Evolutionary conservation across 495 filamentous ascomycete genomes (phyloP).

Genomic region (Pyronema omphalodes): DNA sequence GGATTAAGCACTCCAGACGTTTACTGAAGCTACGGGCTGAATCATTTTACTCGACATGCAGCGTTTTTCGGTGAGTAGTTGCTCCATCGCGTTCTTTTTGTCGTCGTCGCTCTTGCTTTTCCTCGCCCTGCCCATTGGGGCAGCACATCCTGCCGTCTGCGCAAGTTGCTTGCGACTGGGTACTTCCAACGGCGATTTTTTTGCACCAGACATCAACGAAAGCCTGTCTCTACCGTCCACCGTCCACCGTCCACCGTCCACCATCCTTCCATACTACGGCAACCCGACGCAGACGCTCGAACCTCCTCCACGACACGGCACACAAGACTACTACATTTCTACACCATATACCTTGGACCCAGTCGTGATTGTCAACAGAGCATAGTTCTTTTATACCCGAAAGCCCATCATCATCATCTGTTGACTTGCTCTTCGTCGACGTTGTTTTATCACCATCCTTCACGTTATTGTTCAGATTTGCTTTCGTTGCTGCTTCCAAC

Average conservation of each 20-base stretch:
- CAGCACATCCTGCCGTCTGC: no score
- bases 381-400: constrained; percentile 6
- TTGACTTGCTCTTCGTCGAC: neutral
- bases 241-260: no score
- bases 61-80: constrained; percentile 22
- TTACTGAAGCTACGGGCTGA: neutral
- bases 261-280: no score
- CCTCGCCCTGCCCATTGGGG: neutral
- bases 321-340: no score
- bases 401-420: neutral
- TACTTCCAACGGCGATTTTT: no score
- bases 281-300: no score
- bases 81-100: neutral
- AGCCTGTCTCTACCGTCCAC: no score
- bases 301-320: no score
- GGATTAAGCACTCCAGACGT: neutral
- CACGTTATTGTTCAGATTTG: neutral
- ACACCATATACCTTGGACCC: no score
- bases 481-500: neutral
- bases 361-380: no score
- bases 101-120: constrained; percentile 1
- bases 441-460: neutral
- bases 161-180: no score
- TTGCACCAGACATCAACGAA: no score
- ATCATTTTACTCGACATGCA: constrained; percentile 17